Evolutionary conservation across 2,329 filamentous ascomycete genomes (phyloP).

Genomic region (Cercospora zeina): DNA sequence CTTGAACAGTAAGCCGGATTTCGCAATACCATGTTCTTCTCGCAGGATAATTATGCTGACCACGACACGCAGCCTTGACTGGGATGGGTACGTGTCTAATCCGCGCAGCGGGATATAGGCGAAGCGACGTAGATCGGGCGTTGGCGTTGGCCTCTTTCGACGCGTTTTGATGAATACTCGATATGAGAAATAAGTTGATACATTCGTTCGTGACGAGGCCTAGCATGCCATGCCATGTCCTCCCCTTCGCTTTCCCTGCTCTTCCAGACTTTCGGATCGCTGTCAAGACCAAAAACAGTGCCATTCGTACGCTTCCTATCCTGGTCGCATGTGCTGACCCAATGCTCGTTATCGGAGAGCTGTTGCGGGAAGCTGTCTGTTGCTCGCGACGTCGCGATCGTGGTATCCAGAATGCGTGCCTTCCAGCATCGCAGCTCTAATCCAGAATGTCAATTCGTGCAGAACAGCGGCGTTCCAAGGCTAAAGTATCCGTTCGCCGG

Average conservation of each 20-base stretch:
- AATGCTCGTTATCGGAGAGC: neutral
- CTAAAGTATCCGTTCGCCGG: neutral
- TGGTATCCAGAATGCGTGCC: neutral
- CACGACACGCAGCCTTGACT: conserved; percentile 34
- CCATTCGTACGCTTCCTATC: neutral
- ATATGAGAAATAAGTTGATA: neutral
- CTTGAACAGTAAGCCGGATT: conserved; percentile 45
- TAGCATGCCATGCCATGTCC: neutral
- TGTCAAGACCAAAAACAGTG: neutral
- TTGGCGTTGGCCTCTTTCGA: conserved; percentile 38
- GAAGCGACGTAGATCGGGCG: conserved; percentile 47
- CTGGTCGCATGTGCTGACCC: neutral
- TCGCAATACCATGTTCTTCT: neutral
- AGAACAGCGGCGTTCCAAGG: too few relatives aligned
- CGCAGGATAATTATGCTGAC: conserved; percentile 16
- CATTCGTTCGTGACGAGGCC: too few relatives aligned
- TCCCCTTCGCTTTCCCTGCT: neutral
- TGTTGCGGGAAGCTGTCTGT: neutral
- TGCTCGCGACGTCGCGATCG: neutral
- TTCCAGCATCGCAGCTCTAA: neutral
- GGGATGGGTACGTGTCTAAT: conserved; percentile 46
- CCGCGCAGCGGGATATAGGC: conserved; percentile 48
- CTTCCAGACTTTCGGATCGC: neutral
- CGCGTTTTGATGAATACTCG: conserved; percentile 22
- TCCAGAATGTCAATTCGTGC: neutral